A percentile compares a stretch with the other conserved stretches of the same genome.
These are phyloP conservation scores for Dendrostoma leiphaemia DNA, from an alignment of 2,329 filamentous ascomycete genomes.

Conservation along the genomic window DNA sequence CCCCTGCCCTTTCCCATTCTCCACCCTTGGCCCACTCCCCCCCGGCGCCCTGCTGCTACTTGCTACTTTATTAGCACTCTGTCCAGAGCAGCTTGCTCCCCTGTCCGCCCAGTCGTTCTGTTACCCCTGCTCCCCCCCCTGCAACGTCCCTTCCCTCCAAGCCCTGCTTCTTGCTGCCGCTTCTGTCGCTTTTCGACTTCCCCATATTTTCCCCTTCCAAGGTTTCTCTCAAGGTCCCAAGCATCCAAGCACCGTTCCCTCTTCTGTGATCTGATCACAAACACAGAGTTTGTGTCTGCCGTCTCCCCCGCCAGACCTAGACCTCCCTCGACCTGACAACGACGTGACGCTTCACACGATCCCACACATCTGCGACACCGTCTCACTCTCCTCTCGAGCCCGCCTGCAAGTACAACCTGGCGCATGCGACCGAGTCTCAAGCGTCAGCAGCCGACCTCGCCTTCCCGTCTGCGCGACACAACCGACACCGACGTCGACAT, in stretches of 20 bases:
- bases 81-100: background rate
- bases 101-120: background rate
- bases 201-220: slow-evolving; percentile 20
- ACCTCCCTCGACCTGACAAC: background rate
- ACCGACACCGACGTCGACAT: no score
- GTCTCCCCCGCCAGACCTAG: background rate
- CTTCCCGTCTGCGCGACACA: no score
- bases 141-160: slow-evolving; percentile 11
- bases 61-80: no score
- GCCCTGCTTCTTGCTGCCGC: slow-evolving; percentile 1
- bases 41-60: no score
- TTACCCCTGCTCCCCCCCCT: slow-evolving; percentile 2
- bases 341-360: background rate
- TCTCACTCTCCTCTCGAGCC: background rate
- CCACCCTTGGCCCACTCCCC: no score
- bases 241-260: slow-evolving; percentile 8
- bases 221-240: slow-evolving; percentile 13
- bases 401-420: background rate
- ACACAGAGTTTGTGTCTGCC: background rate
- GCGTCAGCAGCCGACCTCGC: background rate
- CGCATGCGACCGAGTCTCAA: slow-evolving; percentile 9
- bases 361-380: background rate
- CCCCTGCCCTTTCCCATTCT: slow-evolving; percentile 1
- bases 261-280: slow-evolving; percentile 1
- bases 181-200: slow-evolving; percentile 9